Percentiles rank a stretch among this genome's conserved stretches.
These are phyloP conservation scores for Ceratocystis alfenasii DNA, from an alignment of 2,329 filamentous ascomycete genomes.

Conservation along the genomic window DNA sequence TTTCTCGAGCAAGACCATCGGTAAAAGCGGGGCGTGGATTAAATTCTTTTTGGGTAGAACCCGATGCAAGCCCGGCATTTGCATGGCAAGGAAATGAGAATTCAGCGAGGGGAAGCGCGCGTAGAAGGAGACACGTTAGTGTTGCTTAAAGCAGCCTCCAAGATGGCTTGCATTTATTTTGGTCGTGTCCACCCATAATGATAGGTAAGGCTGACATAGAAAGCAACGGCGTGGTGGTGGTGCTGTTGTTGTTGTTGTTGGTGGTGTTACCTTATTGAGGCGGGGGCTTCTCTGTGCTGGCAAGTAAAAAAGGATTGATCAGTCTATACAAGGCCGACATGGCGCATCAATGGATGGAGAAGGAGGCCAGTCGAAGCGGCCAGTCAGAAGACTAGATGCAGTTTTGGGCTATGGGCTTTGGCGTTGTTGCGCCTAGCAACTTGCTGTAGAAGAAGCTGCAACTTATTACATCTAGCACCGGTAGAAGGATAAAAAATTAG, in stretches of 20 bases:
- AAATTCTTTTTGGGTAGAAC: not conserved
- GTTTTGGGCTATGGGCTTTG: no score
- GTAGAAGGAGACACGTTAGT: not conserved
- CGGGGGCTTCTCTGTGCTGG: conserved; percentile 2
- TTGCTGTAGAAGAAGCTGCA: not conserved
- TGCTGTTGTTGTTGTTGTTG: no score
- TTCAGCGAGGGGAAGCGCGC: not conserved
- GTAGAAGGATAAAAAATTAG: conserved; percentile 1
- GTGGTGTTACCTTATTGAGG: conserved; percentile 1
- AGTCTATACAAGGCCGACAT: no score
- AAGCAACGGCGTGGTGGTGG: no score
- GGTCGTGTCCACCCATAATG: not conserved
- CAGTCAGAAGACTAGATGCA: no score
- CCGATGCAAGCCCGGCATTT: not conserved
- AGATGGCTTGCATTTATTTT: not conserved
- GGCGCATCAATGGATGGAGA: no score
- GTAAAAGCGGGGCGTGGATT: conserved; percentile 13
- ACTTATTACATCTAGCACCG: not conserved
- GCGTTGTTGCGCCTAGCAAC: conserved; percentile 16
- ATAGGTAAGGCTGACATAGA: not conserved
- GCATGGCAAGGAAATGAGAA: not conserved
- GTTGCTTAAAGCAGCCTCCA: not conserved
- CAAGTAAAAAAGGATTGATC: not conserved
- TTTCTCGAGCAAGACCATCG: conserved; percentile 10
- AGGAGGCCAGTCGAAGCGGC: no score